A percentile compares a stretch with the other conserved stretches of the same genome.
These are phyloP conservation scores for Coprinopsis cinerea DNA, from an alignment of 768 basidiomycete genomes.

Conservation along the genomic window DNA sequence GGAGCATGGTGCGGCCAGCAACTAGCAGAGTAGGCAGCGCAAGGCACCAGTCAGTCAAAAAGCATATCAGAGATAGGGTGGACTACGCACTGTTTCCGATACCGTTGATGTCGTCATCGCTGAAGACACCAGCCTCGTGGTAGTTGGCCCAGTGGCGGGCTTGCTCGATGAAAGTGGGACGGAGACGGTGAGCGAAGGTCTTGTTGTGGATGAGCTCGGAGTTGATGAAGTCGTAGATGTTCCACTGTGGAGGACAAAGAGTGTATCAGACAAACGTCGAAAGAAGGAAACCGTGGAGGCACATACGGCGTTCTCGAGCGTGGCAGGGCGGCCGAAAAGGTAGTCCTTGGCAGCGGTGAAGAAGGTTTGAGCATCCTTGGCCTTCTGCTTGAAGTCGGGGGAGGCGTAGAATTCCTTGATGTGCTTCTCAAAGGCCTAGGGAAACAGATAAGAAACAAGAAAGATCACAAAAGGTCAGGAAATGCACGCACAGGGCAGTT, in stretches of 20 bases:
- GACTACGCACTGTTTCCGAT: constrained; percentile 70
- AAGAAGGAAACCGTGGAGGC: neutral
- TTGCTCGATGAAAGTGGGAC: constrained; percentile 73
- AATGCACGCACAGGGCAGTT: constrained; percentile 44
- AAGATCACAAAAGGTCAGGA: neutral
- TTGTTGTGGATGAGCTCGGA: constrained; percentile 76
- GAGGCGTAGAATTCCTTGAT: constrained; percentile 56
- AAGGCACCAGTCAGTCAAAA: neutral
- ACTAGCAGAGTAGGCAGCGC: constrained; percentile 42
- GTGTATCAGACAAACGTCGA: constrained; percentile 13
- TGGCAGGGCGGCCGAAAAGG: constrained; percentile 61
- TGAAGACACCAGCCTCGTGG: constrained; percentile 77
- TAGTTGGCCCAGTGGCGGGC: constrained; percentile 71
- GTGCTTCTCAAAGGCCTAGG: constrained; percentile 61
- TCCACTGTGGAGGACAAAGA: constrained; percentile 63
- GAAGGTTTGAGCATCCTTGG: constrained; percentile 56
- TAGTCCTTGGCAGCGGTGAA: constrained; percentile 63
- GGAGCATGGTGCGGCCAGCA: constrained; percentile 74
- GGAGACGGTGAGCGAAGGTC: constrained; percentile 72
- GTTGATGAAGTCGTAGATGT: constrained; percentile 75
- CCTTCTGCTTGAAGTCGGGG: constrained; percentile 56
- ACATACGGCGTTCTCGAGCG: constrained; percentile 65
- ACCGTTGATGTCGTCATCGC: constrained; percentile 49
- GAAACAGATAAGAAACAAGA: neutral
- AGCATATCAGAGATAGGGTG: neutral